Base-by-base conservation (phyloP, 139 green algal genomes). In the Auxenochlorella protothecoides region DNA sequence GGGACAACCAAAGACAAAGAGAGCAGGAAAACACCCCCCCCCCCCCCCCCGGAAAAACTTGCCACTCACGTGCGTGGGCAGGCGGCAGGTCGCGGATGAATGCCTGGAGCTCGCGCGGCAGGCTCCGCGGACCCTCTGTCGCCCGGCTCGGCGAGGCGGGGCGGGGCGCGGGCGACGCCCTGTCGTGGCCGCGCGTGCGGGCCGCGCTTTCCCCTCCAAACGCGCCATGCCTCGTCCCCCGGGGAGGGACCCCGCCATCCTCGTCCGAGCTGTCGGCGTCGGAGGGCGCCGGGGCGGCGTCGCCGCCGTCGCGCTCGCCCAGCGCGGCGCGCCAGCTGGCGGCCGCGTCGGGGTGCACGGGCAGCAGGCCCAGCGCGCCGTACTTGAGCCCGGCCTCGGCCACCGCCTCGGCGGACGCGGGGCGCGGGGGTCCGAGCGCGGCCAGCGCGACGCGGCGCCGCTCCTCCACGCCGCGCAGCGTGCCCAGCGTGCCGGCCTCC, bases 81-180 rank as follows among this genome's bases (percentile, higher is more conserved):
- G 78, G 72, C 59, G 83, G 84, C 72, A 91, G 75, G 56, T 77
- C 71, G 59, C 71, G 78, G 57, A 89, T 70, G 53, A 91, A 83
- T 9, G 77, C 61, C 4, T 73, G 76, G 56, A 91, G 76, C 77
- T 86, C 73, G 27, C 60, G 59, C 6, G 82, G 84, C 12, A 89
- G 68, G 67, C 82, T 81, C 27, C 73, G 75, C 4, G 83, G 57
- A 52, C 66, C 55, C 53, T 69, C 68, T 6, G 61, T 14, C 12
- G 71, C 68, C 52, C 70, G 66, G 14, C 51, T 16, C 27, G 65
- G 57, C 44, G 67, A 64, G 53, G 68, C 68, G 59, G 53, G 51
- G 65, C 57, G 10, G 57, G 65, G 59, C 27, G 27, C 27, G 27
- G 27, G 27, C 27, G 27, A 44, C 27, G 27, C 27, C 27, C 27